phyloP scores from a whole-genome alignment of 331 rosid genomes.

The Saraca asoca region DNA sequence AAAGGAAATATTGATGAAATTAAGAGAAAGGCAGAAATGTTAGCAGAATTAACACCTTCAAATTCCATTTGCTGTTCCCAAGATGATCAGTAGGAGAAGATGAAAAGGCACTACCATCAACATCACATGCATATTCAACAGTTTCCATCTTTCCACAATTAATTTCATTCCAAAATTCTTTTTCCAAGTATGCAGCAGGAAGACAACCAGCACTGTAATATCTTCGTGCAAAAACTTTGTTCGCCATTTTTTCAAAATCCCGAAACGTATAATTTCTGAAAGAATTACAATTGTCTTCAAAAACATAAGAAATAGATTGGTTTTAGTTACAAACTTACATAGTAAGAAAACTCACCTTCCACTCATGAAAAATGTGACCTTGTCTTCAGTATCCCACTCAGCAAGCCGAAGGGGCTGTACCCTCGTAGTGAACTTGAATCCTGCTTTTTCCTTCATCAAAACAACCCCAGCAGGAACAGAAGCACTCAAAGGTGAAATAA shows the following conservation, averaged over 20 bases:
- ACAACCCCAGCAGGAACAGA: conserved; percentile 8
- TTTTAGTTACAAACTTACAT: no score
- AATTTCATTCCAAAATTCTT: conserved; percentile 16
- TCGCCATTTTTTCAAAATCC: conserved; percentile 11
- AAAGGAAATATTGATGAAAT: no score
- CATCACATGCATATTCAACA: conserved; percentile 15
- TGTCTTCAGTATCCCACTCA: conserved; percentile 9
- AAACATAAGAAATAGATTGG: background rate
- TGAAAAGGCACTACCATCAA: conserved; percentile 30
- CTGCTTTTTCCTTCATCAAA: background rate
- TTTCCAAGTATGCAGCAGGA: conserved; percentile 16
- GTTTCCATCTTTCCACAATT: conserved; percentile 10
- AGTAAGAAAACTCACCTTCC: background rate
- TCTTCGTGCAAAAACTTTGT: background rate
- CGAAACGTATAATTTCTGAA: conserved; percentile 9
- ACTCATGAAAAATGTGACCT: background rate
- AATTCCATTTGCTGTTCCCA: conserved; percentile 23
- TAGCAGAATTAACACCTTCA: conserved; percentile 2
- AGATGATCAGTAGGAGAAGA: conserved; percentile 11
- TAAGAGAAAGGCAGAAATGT: no score
- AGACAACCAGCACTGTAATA: background rate
- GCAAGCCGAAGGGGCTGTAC: conserved; percentile 23
- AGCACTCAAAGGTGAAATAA: conserved; percentile 4
- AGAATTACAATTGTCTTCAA: no score
- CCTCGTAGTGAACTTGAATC: conserved; percentile 15